These are phyloP conservation scores for Misopates orontium DNA, from an alignment of 257 asterid genomes.

Conservation along the genomic window DNA sequence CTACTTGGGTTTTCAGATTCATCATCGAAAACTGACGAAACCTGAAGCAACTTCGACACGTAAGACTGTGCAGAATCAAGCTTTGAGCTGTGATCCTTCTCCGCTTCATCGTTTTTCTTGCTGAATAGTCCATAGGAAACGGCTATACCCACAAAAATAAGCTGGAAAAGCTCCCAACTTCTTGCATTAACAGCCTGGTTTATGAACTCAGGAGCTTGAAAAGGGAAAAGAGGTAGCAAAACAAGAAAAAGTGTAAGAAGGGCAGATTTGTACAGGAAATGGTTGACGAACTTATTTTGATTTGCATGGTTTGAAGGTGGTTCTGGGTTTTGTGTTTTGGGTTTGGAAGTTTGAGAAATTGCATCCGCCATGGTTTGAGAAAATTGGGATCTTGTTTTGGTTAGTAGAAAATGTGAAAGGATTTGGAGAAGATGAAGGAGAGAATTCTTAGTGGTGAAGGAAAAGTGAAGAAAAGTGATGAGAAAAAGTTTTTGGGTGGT, in stretches of 20 bases:
- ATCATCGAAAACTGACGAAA: constrained; percentile 86
- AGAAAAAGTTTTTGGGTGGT: constrained; percentile 48
- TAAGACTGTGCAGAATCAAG: constrained; percentile 64
- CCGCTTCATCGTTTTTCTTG: constrained; percentile 63
- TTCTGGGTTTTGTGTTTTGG: constrained; percentile 29
- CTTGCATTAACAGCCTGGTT: constrained; percentile 59
- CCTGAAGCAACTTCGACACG: constrained; percentile 69
- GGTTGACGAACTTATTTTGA: constrained; percentile 45
- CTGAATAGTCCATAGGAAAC: constrained; percentile 94
- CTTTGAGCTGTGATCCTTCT: constrained; percentile 41
- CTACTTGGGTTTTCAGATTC: constrained; percentile 55
- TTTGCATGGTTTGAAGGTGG: constrained; percentile 37
- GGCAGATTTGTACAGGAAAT: constrained; percentile 60
- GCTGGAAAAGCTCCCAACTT: constrained; percentile 92
- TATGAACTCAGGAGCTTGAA: constrained; percentile 66
- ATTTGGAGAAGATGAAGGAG: constrained; percentile 34
- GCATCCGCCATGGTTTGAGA: constrained; percentile 59
- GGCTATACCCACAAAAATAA: constrained; percentile 85
- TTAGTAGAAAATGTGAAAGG: constrained; percentile 19
- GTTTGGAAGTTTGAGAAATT: constrained; percentile 33
- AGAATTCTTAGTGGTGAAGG: constrained; percentile 54
- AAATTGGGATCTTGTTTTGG: constrained; percentile 27
- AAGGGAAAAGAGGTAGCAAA: constrained; percentile 63
- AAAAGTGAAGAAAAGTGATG: constrained; percentile 46
- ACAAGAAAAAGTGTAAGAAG: constrained; percentile 52